These are phyloP conservation scores for Haberlea rhodopensis DNA, from an alignment of 257 asterid species.

Conservation along the genomic window DNA sequence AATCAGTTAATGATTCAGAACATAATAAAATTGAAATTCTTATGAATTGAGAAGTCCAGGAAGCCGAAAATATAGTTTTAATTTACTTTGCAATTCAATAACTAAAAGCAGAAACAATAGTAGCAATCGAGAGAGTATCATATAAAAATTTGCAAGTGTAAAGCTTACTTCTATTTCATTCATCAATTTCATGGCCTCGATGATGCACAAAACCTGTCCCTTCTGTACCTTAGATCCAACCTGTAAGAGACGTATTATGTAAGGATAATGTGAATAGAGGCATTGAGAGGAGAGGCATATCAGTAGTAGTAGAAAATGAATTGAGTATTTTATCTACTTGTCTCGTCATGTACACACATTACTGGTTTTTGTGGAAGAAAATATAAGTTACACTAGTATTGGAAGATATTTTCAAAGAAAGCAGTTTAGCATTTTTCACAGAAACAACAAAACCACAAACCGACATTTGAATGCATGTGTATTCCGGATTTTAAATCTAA, in stretches of 20 bases:
- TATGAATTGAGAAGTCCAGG: slow-evolving; percentile 7
- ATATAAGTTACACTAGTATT: not conserved
- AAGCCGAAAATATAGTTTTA: slow-evolving; percentile 10
- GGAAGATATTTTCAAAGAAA: not conserved
- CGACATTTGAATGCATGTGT: too few species aligned
- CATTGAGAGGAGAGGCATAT: slow-evolving; percentile 1
- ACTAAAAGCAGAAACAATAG: slow-evolving; percentile 13
- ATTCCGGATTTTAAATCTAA: slow-evolving; percentile 12
- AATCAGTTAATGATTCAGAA: not conserved
- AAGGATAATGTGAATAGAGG: slow-evolving; percentile 12
- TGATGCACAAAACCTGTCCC: slow-evolving; percentile 89
- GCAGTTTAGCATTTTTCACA: not conserved
- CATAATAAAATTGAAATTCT: too few species aligned
- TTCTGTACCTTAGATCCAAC: slow-evolving; percentile 84
- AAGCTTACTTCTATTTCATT: slow-evolving; percentile 85
- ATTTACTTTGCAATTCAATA: slow-evolving; percentile 6
- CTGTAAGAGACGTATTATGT: slow-evolving; percentile 36
- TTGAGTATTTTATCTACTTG: slow-evolving; percentile 10
- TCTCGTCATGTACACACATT: not conserved
- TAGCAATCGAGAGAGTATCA: slow-evolving; percentile 22
- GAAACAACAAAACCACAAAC: not conserved
- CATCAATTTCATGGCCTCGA: slow-evolving; percentile 97
- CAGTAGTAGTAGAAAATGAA: slow-evolving; percentile 12
- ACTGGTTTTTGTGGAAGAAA: not conserved
- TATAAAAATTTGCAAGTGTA: slow-evolving; percentile 6